Base-by-base conservation (phyloP, 192 early-diverging fungal genomes). In the Entrophospora sp. region DNA sequence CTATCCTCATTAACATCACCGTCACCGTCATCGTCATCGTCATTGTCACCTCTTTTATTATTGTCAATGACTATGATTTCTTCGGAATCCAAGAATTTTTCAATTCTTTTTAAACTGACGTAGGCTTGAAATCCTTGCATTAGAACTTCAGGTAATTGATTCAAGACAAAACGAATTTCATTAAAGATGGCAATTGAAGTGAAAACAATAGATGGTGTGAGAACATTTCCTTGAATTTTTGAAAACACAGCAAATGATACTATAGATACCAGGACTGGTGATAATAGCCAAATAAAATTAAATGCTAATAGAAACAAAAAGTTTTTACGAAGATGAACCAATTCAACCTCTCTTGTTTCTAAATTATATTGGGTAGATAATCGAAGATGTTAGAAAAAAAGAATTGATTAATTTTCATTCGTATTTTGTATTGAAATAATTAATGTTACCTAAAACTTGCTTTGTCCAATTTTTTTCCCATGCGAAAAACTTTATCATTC, bases 401-500 rank as follows among this genome's bases (percentile, higher is more conserved):
- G n/a, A n/a, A n/a, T n/a, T n/a, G n/a, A n/a, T n/a, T n/a, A 69
- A 25, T 72, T 67, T 40, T 75, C 71, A 59, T 16, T 89, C 68
- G 71, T 88, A 86, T 10, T 69, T 72, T 16, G 79, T 74, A 30
- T 87, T 81, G 25, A 82, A 76, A n/a, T 71, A 76, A 6, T 80
- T 74, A 14, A 95, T 79, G 31, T 82, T 79, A 35, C 81, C 77
- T 45, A 85, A 68, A 66, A 97, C 91, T 60, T 79, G 75, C 35
- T 78, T 63, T 73, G 66, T 68, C 69, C 75, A 79, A 28, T 71
- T 71, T 32, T 59, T 61, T 42, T 91, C 86, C 91, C 91, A 93
- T 30, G 86, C 89, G 76, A 90, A 91, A 62, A 96, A 84, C 73
- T 98, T 98, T 57, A 98, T 85, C 22, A 96, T 89, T 20, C 92